phyloP scores from a whole-genome alignment of 306 rosid species.

The Quercus cerris region DNA sequence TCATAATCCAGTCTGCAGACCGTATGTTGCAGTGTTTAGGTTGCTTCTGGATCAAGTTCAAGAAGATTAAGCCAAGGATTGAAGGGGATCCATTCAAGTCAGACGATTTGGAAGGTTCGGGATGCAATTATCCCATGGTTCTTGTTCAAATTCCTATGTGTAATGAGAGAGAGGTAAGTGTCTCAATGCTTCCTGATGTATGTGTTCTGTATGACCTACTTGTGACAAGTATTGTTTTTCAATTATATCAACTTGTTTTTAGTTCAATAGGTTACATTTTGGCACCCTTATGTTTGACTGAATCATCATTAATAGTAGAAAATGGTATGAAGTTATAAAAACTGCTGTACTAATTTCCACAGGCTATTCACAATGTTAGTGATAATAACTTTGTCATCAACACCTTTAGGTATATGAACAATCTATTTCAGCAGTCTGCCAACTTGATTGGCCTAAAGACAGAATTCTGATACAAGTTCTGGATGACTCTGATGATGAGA shows the following conservation, averaged over 20 bases:
- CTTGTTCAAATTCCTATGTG: constrained; percentile 88
- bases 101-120: constrained; percentile 45
- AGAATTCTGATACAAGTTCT: constrained; percentile 63
- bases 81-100: constrained; percentile 25
- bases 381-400: constrained; percentile 18
- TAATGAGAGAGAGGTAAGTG: constrained; percentile 70
- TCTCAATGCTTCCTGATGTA: background rate
- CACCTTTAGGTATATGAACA: constrained; percentile 65
- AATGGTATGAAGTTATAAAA: background rate
- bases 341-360: background rate
- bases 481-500: constrained; percentile 71
- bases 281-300: background rate
- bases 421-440: constrained; percentile 71
- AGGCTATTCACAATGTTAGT: constrained; percentile 3
- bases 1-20: constrained; percentile 64
- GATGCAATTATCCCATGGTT: constrained; percentile 50
- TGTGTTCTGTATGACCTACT: background rate
- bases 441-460: constrained; percentile 73
- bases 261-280: background rate
- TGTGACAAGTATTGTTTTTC: background rate
- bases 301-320: background rate
- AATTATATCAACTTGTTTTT: background rate
- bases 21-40: constrained; percentile 65
- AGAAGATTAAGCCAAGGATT: constrained; percentile 53
- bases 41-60: constrained; percentile 74